Evolutionary conservation across 2,329 filamentous ascomycete species (phyloP), one percentile per base, ranked within the genome.

Genomic region (Colletotrichum lentis): DNA sequence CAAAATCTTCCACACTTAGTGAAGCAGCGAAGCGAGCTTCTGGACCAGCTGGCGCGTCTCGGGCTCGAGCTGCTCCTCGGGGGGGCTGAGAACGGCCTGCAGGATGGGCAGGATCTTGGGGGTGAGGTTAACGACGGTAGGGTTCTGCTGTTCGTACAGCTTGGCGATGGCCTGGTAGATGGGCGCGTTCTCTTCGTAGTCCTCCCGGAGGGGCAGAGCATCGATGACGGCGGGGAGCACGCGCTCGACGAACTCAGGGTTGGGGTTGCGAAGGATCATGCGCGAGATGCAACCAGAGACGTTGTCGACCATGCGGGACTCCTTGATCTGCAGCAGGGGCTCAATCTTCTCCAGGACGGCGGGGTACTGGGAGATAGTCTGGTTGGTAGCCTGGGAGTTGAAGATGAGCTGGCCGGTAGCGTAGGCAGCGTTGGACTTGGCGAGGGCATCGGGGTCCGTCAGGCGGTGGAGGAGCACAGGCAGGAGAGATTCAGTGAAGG

Each of bases 121-220:
- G 5, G 92, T 94, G 54, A 93, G 84, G 73, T 87, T 83, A 78
- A 90, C 87, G 54, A 94, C 85, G 2, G 88, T 91, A 14, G 85
- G 81, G 79, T 95, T 90, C 71, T 88, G 86, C 70, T 86, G 82
- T 73, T 91, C 86, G 78, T 94, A 97, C 71, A 98, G 86, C 79
- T 91, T 90, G 79, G 92, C 90, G 75, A 99, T 90, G 88, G 94
- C 96, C 78, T 91, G 87, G 82, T 91, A 99, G 69, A 98, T 90
- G 10, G 96, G 94, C 74, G 93, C 92, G 81, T 99, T 98, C 87
- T 98, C 96, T 80, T 97, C 94, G 74, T 88, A 98, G 79, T 98
- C 96, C 77, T 97, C 94, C 79, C 92, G 92, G 70, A 98, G 85
- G 11, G 96, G 96, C 44, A 98, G 86, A 35, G 94, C 86, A 69